phyloP scores from a whole-genome alignment of 1,139 yeast genomes.

The Hansenula sp. region DNA sequence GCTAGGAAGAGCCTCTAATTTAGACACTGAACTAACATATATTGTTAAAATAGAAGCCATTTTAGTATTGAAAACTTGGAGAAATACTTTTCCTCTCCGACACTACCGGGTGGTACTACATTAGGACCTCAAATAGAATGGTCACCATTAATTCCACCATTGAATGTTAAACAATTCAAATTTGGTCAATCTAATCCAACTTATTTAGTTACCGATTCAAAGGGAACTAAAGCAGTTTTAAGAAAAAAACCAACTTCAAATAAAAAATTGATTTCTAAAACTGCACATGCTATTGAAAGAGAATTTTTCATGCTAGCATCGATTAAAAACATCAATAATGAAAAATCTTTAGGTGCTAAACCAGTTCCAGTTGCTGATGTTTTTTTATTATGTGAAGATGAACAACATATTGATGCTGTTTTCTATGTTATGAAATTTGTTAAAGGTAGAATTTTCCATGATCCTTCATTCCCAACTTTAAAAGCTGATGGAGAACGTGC shows the following conservation, averaged over 20 bases:
- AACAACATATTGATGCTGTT: constrained; percentile 42
- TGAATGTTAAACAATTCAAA: constrained; percentile 45
- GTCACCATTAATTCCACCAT: constrained; percentile 18
- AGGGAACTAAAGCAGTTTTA: constrained; percentile 43
- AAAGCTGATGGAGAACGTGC: constrained; percentile 24
- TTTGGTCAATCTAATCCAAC: constrained; percentile 72
- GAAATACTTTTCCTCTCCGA: constrained; percentile 4
- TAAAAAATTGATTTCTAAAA: constrained; percentile 45
- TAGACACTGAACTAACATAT: not conserved
- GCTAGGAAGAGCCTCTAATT: too few species aligned
- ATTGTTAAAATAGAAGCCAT: constrained; percentile 2
- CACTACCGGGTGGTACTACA: constrained; percentile 6
- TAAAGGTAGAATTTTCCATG: constrained; percentile 55
- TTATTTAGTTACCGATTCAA: constrained; percentile 42
- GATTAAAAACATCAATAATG: constrained; percentile 29
- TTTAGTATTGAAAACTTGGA: constrained; percentile 5
- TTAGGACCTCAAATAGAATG: constrained; percentile 5
- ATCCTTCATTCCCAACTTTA: constrained; percentile 40
- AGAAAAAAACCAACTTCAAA: constrained; percentile 61
- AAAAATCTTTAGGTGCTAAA: constrained; percentile 12
- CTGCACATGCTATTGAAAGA: constrained; percentile 65
- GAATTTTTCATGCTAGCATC: constrained; percentile 54
- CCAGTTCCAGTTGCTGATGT: constrained; percentile 48
- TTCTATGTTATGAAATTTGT: constrained; percentile 62
- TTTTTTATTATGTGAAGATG: constrained; percentile 48